These are phyloP conservation scores for Avena insularis DNA, from an alignment of 176 grass and related monocot genomes.

Conservation along the genomic window DNA sequence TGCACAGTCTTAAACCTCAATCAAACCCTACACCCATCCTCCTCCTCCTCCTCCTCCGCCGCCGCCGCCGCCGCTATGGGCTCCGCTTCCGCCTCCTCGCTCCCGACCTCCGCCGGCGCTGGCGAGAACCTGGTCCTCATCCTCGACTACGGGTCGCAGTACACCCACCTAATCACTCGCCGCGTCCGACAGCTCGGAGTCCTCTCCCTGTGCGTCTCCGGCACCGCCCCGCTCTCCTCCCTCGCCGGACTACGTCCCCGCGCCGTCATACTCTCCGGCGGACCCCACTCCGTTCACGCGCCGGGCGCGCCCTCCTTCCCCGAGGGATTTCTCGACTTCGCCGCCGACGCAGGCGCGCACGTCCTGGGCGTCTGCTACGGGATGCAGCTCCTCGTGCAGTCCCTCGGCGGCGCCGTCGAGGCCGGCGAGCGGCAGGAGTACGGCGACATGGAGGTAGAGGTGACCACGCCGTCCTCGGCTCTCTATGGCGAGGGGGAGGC, in stretches of 20 bases:
- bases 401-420: conserved; percentile 65
- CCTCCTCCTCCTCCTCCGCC: background rate
- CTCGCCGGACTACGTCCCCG: conserved; percentile 61
- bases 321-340: conserved; percentile 63
- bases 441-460: conserved; percentile 79
- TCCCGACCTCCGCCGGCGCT: conserved; percentile 27
- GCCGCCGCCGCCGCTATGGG: conserved; percentile 45
- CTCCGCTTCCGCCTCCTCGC: conserved; percentile 18
- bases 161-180: conserved; percentile 92
- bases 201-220: conserved; percentile 87
- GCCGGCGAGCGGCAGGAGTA: conserved; percentile 77
- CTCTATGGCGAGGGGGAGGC: conserved; percentile 46
- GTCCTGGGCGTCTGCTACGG: conserved; percentile 90
- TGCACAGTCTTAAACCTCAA: background rate
- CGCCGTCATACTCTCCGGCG: conserved; percentile 68
- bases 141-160: conserved; percentile 88
- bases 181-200: conserved; percentile 83
- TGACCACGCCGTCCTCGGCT: conserved; percentile 37
- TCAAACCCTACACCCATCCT: conserved; percentile 34
- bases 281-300: conserved; percentile 74
- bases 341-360: conserved; percentile 36
- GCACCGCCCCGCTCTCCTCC: conserved; percentile 65
- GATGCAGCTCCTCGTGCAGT: conserved; percentile 91
- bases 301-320: conserved; percentile 56
- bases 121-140: conserved; percentile 82